Conservation (phyloP, 78 protist species). For the Dictyostelium intermedium region DNA sequence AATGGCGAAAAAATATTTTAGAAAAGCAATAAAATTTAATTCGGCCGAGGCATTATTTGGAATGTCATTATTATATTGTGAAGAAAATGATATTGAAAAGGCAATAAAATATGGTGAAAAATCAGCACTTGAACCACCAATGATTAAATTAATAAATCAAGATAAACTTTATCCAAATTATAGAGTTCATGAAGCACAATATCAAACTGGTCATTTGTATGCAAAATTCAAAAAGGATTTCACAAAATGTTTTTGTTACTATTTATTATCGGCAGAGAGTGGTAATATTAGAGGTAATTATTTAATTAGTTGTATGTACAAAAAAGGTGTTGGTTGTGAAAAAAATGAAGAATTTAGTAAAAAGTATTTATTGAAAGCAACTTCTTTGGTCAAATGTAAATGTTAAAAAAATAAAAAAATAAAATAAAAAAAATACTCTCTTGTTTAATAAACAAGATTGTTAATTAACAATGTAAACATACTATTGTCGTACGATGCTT, state of each 20-base stretch:
- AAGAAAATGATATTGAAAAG: neutral
- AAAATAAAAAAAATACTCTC: no score
- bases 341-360: constrained; percentile 6
- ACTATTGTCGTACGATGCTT: no score
- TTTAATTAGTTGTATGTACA: neutral
- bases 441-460: no score
- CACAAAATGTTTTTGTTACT: neutral
- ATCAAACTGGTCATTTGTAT: constrained; percentile 24
- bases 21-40: neutral
- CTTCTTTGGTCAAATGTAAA: neutral
- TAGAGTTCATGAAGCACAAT: constrained; percentile 21
- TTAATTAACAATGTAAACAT: no score
- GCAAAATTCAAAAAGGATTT: neutral
- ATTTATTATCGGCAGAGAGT: constrained; percentile 7
- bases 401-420: neutral
- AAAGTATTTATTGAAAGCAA: constrained; percentile 13
- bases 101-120: constrained; percentile 10
- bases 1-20: neutral
- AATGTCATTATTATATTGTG: constrained; percentile 3
- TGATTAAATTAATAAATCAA: neutral
- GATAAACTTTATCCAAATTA: neutral
- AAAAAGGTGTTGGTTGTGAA: constrained; percentile 27
- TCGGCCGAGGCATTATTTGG: neutral
- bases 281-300: neutral
- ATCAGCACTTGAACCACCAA: constrained; percentile 11